Percentiles rank a stretch among this genome's conserved stretches.
These are phyloP conservation scores for Acorus calamus DNA, from an alignment of 106 monocot species.

Conservation along the genomic window DNA sequence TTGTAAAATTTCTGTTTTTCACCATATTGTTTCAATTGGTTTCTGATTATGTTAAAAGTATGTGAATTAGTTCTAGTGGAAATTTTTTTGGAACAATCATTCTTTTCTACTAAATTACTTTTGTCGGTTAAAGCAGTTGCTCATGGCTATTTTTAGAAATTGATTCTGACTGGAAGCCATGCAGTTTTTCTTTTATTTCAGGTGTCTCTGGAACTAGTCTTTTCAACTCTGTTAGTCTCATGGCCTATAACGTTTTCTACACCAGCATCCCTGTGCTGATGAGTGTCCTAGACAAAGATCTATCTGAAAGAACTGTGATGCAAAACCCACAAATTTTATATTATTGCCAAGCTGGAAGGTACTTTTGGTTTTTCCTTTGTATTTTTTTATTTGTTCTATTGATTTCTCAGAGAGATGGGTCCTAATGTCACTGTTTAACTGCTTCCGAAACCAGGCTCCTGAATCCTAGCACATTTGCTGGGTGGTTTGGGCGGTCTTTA, in stretches of 20 bases:
- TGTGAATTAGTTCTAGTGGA: no score
- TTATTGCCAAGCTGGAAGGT: constrained; percentile 97
- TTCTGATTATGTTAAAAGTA: no score
- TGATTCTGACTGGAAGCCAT: background rate
- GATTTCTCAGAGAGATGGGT: no score
- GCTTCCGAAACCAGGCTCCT: constrained; percentile 46
- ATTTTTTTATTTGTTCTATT: background rate
- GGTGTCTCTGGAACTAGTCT: constrained; percentile 94
- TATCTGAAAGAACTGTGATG: constrained; percentile 76
- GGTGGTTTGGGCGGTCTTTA: constrained; percentile 95
- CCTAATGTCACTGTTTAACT: background rate
- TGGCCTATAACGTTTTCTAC: constrained; percentile 98
- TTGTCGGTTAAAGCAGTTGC: no score
- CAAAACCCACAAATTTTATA: constrained; percentile 74
- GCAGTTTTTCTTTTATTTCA: constrained; percentile 87
- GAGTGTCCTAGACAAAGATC: constrained; percentile 88
- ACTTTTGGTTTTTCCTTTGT: background rate
- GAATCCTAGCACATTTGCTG: constrained; percentile 94
- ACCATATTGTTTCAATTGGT: no score
- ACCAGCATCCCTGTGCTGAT: constrained; percentile 86
- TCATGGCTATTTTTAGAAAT: no score
- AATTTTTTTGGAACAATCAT: no score
- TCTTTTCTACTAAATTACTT: no score
- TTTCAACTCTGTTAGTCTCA: constrained; percentile 89
- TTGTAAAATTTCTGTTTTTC: no score